Evolutionary conservation across 805 yeast genomes (phyloP).

Genomic region (Candida methanosorbosa): DNA sequence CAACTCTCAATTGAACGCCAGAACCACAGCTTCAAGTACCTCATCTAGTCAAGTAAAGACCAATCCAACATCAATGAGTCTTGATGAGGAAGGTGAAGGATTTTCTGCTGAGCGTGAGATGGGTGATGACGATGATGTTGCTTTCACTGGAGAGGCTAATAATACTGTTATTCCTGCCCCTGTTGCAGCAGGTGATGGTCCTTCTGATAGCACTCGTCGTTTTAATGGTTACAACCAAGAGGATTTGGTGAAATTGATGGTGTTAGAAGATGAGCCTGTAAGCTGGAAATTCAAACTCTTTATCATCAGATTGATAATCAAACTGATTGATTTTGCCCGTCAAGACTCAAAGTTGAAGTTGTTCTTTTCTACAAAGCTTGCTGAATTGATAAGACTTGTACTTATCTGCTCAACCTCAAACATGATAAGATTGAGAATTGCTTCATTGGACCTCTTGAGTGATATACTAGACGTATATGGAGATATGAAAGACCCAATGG

Average conservation of each 20-base stretch:
- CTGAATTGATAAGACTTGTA: constrained; percentile 68
- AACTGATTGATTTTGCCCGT: constrained; percentile 31
- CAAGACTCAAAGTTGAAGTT: constrained; percentile 29
- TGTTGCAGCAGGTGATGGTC: constrained; percentile 9
- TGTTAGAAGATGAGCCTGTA: constrained; percentile 42
- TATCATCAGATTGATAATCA: constrained; percentile 37
- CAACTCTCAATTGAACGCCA: neutral
- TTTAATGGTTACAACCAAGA: no score
- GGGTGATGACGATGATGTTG: constrained; percentile 14
- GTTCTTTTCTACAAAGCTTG: constrained; percentile 35
- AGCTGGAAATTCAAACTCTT: constrained; percentile 47
- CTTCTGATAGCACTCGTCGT: constrained; percentile 9
- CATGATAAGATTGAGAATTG: constrained; percentile 45
- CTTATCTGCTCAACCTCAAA: constrained; percentile 76
- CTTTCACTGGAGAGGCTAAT: neutral
- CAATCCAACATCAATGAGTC: neutral
- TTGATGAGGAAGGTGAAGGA: constrained; percentile 1
- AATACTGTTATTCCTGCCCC: no score
- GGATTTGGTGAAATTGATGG: constrained; percentile 14
- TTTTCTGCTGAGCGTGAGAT: constrained; percentile 5
- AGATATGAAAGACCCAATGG: constrained; percentile 58
- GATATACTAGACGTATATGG: constrained; percentile 55
- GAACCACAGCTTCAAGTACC: constrained; percentile 2
- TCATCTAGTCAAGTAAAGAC: constrained; percentile 1
- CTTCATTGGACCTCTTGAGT: constrained; percentile 62